Evolutionary conservation across 176 grass and related monocot genomes (phyloP).

Genomic region (Cenchrus purpureus): DNA sequence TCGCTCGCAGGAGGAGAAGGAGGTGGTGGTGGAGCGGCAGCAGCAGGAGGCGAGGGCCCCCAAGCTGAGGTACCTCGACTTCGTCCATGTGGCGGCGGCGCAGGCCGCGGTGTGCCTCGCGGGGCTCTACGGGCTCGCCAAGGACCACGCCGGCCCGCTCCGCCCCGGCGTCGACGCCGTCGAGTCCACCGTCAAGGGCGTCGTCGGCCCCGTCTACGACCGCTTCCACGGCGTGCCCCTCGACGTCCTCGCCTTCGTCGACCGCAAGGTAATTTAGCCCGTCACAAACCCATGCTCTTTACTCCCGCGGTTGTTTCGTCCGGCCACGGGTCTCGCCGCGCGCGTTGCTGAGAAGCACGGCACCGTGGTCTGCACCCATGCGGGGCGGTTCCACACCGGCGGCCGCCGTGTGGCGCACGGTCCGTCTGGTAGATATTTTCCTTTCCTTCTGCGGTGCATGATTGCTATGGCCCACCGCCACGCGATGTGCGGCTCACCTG

Average conservation of each 20-base stretch:
- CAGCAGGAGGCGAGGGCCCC: constrained; percentile 7
- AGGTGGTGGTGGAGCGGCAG: constrained; percentile 19
- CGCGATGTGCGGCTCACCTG: not conserved
- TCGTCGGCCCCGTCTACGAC: constrained; percentile 58
- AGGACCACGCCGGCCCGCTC: constrained; percentile 78
- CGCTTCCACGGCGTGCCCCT: constrained; percentile 61
- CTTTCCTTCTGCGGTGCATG: not conserved
- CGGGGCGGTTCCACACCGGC: not conserved
- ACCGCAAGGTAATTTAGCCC: constrained; percentile 61
- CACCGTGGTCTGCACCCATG: no score
- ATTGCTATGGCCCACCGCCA: not conserved
- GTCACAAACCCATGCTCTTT: not conserved
- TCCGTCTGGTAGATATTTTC: constrained; percentile 30
- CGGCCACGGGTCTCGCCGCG: not conserved
- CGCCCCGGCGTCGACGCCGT: constrained; percentile 64
- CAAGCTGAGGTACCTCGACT: constrained; percentile 69
- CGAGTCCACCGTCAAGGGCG: constrained; percentile 63
- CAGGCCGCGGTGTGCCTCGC: constrained; percentile 55
- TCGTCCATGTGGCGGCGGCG: constrained; percentile 55
- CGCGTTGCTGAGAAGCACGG: not conserved
- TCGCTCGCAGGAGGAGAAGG: constrained; percentile 29
- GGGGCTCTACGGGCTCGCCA: constrained; percentile 71
- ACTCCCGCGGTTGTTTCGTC: not conserved
- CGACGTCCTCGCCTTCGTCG: constrained; percentile 71
- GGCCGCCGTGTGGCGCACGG: not conserved